Percentiles rank a stretch among this genome's conserved stretches.
phyloP scores from a whole-genome alignment of 345 rosid species.

The Euphorbia peplus region DNA sequence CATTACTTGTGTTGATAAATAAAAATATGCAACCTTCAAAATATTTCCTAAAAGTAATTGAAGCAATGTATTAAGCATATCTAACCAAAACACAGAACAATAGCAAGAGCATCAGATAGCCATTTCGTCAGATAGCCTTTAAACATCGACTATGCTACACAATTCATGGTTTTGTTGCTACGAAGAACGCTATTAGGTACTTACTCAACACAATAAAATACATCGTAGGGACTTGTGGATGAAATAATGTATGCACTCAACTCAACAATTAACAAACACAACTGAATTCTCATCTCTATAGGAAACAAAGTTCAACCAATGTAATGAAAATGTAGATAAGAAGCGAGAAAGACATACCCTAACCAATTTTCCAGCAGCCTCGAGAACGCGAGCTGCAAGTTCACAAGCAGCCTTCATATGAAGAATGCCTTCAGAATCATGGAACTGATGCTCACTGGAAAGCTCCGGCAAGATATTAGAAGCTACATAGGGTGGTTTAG shows the following conservation, averaged over 20 bases:
- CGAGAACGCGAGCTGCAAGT: conserved; percentile 85
- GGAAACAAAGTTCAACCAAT: neutral
- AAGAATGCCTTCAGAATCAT: conserved; percentile 64
- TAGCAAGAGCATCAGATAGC: neutral
- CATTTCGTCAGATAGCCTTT: too few relatives aligned
- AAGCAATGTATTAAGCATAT: neutral
- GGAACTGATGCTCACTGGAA: conserved; percentile 57
- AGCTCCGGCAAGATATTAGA: conserved; percentile 61
- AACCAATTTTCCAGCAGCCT: conserved; percentile 73
- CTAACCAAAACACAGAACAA: neutral
- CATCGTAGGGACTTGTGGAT: neutral
- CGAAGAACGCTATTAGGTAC: too few relatives aligned
- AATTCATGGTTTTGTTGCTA: too few relatives aligned
- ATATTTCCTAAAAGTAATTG: neutral
- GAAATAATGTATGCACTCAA: neutral
- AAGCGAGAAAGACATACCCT: conserved; percentile 43
- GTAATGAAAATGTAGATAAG: too few relatives aligned
- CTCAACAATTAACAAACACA: neutral
- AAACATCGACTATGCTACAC: too few relatives aligned
- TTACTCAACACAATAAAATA: neutral
- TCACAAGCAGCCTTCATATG: conserved; percentile 85
- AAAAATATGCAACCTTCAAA: neutral
- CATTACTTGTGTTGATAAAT: neutral
- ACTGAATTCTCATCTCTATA: neutral
- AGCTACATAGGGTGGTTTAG: conserved; percentile 69